Conservation (phyloP, 2,329 filamentous ascomycete genomes). For the Penicillium sp. region DNA sequence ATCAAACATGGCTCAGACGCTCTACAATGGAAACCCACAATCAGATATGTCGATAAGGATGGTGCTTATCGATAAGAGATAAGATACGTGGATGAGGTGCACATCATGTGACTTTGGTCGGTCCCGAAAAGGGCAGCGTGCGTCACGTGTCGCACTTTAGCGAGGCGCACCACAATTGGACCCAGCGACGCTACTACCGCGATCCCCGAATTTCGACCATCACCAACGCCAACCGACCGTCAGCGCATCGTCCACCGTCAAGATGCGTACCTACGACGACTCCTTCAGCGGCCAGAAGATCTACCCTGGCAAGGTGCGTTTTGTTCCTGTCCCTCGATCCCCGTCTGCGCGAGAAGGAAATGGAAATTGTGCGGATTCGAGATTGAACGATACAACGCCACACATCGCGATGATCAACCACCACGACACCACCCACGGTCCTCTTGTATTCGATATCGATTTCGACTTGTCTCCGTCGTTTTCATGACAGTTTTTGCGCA, state of each 20-base stretch:
- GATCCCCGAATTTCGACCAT: conserved; percentile 44
- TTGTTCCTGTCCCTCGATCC: conserved; percentile 19
- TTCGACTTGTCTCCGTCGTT: not conserved
- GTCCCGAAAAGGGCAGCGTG: conserved; percentile 37
- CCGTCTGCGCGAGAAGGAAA: conserved; percentile 14
- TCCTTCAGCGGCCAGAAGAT: conserved; percentile 76
- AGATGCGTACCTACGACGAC: conserved; percentile 77
- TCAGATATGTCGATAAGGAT: not conserved
- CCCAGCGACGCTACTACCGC: conserved; percentile 35
- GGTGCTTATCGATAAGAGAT: not conserved
- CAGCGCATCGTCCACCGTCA: conserved; percentile 53
- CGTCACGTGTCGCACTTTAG: conserved; percentile 47
- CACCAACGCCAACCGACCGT: conserved; percentile 46
- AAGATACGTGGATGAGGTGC: not conserved
- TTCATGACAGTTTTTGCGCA: conserved; percentile 11
- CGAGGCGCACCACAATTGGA: conserved; percentile 47
- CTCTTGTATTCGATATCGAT: not conserved
- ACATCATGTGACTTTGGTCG: conserved; percentile 7
- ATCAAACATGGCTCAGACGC: not conserved
- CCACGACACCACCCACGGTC: conserved; percentile 3
- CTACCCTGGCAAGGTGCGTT: conserved; percentile 75
- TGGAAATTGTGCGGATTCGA: conserved; percentile 15
- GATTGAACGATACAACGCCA: conserved; percentile 2
- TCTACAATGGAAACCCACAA: not conserved
- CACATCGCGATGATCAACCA: conserved; percentile 9